Percentiles rank a stretch among this genome's conserved stretches.
These are phyloP conservation scores for Jacaranda mimosifolia DNA, from an alignment of 257 asterid genomes.

Conservation along the genomic window DNA sequence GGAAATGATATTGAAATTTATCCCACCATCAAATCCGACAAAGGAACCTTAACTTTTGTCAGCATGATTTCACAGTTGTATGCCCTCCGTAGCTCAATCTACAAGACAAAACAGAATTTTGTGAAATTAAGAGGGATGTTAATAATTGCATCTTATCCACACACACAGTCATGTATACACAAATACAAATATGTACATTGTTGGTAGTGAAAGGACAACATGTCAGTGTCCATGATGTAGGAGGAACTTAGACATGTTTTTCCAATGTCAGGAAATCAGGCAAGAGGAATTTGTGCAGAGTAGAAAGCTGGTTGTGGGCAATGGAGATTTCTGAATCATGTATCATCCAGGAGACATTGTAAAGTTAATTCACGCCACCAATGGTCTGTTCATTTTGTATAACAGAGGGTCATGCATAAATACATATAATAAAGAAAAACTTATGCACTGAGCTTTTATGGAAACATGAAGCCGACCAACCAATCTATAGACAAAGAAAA, in stretches of 20 bases:
- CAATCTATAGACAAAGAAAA: not conserved
- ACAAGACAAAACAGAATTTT: constrained; percentile 38
- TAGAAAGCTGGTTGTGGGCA: not conserved
- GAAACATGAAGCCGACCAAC: not conserved
- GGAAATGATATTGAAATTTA: constrained; percentile 21
- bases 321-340: not conserved
- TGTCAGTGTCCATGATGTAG: not conserved
- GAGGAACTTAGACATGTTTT: not conserved
- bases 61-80: constrained; percentile 95
- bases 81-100: constrained; percentile 90
- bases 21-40: constrained; percentile 77
- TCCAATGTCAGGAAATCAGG: too few species aligned
- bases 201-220: constrained; percentile 27
- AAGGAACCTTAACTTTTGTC: constrained; percentile 85
- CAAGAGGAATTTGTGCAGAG: too few species aligned
- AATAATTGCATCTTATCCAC: constrained; percentile 1
- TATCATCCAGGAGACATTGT: not conserved
- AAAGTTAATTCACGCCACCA: not conserved
- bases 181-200: too few species aligned
- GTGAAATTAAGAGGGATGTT: constrained; percentile 8
- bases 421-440: not conserved
- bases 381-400: not conserved
- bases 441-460: not conserved
- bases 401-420: constrained; percentile 8
- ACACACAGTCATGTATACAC: too few species aligned